Percentiles rank a stretch among this genome's conserved stretches.
These are phyloP conservation scores for Hyphopichia khmerensis DNA, from an alignment of 1,139 yeast species.

Conservation along the genomic window DNA sequence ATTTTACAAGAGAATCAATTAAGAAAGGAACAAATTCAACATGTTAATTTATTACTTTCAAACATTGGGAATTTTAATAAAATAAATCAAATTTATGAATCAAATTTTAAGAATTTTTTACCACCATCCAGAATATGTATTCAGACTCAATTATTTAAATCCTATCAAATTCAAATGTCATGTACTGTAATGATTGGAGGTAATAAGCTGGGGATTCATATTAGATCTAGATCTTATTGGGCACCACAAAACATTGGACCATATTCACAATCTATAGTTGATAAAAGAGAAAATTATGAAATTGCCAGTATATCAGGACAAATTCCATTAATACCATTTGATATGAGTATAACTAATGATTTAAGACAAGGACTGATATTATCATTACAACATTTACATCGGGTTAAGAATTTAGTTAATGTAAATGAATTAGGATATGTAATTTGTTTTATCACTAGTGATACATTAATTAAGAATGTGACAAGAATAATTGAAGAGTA, in stretches of 20 bases:
- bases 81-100: constrained; percentile 60
- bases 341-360: constrained; percentile 48
- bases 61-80: constrained; percentile 63
- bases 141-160: constrained; percentile 50
- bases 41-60: constrained; percentile 57
- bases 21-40: constrained; percentile 46
- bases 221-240: constrained; percentile 93
- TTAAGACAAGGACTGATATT: constrained; percentile 40
- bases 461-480: constrained; percentile 16
- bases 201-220: constrained; percentile 70
- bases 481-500: constrained; percentile 40
- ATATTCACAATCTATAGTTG: constrained; percentile 78
- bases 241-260: constrained; percentile 99
- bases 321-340: constrained; percentile 76
- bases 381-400: constrained; percentile 71
- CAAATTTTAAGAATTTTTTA: constrained; percentile 52
- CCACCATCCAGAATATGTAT: constrained; percentile 93
- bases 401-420: constrained; percentile 58
- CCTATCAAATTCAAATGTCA: constrained; percentile 52
- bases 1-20: constrained; percentile 26
- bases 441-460: constrained; percentile 53
- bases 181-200: constrained; percentile 35
- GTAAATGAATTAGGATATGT: constrained; percentile 44
- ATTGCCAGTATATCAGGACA: constrained; percentile 83
- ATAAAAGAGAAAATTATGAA: constrained; percentile 32